Evolutionary conservation across 148 eudicot species (phyloP), one percentile per base, ranked within the genome.

Genomic region (Cornus florida): DNA sequence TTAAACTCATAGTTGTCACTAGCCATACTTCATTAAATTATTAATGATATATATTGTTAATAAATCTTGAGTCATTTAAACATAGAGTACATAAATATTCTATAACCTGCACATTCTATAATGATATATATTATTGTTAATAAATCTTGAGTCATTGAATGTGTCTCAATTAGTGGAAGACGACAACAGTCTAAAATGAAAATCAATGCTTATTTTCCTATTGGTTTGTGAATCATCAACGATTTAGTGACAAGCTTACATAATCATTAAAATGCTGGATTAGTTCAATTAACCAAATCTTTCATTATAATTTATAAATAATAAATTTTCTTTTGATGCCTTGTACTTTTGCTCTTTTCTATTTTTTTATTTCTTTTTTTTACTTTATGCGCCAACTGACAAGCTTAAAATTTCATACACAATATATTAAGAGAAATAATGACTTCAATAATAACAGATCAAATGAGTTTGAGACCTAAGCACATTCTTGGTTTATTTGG

Each of bases 201-300:
- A 9, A 72, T 16, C 56, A 60, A 22, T 62, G 11, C 12, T 0
- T 9, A 62, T 20, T 64, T 35, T 75, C 20, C 12, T 38, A 75
- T 62, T 75, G 69, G 69, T 41, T 35, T n/a, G 22, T 74, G 68
- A 60, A 32, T 74, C 77, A 60, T 74, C 77, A 74, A 60, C 69
- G 7, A 60, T 10, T 75, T 17, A n/a, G 7, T 35, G 19, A 33
- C 69, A 60, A 59, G 14, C 50, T 74, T 74, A 10, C 2, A 11
- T 50, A 24, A 28, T 53, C 62, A 48, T 72, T 24, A 48, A 22
- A 48, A 10, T 72, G 16, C 3, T 72, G 71, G 33, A 16, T 69
- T 68, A 33, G 71, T 68, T 56, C 60, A 56, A 56, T 28, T 28
- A 28, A 28, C 28, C 28, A 28, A 28, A 28, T 28, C 28, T 28